A percentile compares a stretch with the other conserved stretches of the same genome.
phyloP scores from a whole-genome alignment of 768 basidiomycete species.

The Leccinum rimulosum region DNA sequence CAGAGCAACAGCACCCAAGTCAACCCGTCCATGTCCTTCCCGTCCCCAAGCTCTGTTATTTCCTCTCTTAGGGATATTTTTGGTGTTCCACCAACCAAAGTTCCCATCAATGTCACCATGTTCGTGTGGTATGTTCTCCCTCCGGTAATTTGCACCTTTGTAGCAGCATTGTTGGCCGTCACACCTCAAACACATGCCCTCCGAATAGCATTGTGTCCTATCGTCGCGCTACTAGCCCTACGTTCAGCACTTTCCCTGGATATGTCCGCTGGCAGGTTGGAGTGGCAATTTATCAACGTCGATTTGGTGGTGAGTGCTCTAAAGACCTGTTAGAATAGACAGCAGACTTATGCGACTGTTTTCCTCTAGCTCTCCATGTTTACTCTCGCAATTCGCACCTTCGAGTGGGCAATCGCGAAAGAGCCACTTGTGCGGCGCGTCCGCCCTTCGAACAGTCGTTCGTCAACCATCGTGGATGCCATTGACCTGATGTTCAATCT shows the following conservation, averaged over 20 bases:
- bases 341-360: not conserved
- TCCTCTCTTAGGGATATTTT: not conserved
- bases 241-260: constrained; percentile 32
- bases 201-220: constrained; percentile 47
- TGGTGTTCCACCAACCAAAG: constrained; percentile 5
- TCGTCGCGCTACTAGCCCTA: constrained; percentile 42
- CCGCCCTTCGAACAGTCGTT: constrained; percentile 3
- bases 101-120: constrained; percentile 31
- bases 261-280: constrained; percentile 1
- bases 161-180: constrained; percentile 47
- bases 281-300: constrained; percentile 4
- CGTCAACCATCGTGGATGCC: constrained; percentile 34
- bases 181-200: constrained; percentile 41
- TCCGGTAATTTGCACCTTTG: constrained; percentile 44
- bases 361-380: constrained; percentile 16
- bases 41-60: not conserved
- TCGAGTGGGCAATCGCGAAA: constrained; percentile 18
- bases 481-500: constrained; percentile 49
- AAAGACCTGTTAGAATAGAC: not conserved
- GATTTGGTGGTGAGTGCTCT: constrained; percentile 10
- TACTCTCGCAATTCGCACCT: constrained; percentile 5
- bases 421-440: constrained; percentile 13
- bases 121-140: constrained; percentile 41
- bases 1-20: too few species aligned
- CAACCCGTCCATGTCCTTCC: not conserved